Evolutionary conservation across 1,284 basidiomycete species (phyloP).

Genomic region (Ustilago hordei): DNA sequence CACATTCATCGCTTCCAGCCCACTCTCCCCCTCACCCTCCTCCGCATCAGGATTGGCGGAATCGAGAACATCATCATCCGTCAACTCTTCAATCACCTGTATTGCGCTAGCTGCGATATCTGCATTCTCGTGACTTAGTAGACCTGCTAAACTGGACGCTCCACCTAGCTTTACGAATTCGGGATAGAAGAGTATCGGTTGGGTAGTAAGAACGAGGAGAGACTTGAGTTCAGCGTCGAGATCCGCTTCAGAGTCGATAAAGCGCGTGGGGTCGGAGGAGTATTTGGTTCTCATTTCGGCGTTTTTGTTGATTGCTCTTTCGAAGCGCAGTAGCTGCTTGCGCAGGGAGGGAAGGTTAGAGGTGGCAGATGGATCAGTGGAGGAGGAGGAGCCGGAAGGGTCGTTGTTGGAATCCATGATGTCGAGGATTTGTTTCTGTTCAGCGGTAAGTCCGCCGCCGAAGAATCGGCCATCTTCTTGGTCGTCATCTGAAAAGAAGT

Average conservation of each 20-base stretch:
- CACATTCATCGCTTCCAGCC: constrained; percentile 20
- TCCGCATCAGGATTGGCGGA: constrained; percentile 75
- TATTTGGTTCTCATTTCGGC: constrained; percentile 82
- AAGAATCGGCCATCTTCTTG: constrained; percentile 67
- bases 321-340: constrained; percentile 82
- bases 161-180: constrained; percentile 85
- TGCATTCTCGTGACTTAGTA: constrained; percentile 74
- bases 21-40: constrained; percentile 28
- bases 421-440: constrained; percentile 65
- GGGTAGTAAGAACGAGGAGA: constrained; percentile 88
- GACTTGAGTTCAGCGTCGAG: constrained; percentile 84
- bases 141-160: constrained; percentile 79
- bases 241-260: constrained; percentile 98
- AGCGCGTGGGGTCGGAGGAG: constrained; percentile 74
- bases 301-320: constrained; percentile 90
- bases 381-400: constrained; percentile 8
- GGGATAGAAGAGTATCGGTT: constrained; percentile 84
- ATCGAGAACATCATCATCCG: constrained; percentile 94
- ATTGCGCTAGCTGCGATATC: constrained; percentile 62
- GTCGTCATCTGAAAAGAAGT: constrained; percentile 63
- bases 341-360: constrained; percentile 69
- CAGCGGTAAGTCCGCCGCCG: constrained; percentile 62
- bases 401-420: constrained; percentile 55
- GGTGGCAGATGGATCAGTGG: background rate
- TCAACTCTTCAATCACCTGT: constrained; percentile 82